phyloP scores from a whole-genome alignment of 2,329 filamentous ascomycete species.

The Trichophyton benhamiae region DNA sequence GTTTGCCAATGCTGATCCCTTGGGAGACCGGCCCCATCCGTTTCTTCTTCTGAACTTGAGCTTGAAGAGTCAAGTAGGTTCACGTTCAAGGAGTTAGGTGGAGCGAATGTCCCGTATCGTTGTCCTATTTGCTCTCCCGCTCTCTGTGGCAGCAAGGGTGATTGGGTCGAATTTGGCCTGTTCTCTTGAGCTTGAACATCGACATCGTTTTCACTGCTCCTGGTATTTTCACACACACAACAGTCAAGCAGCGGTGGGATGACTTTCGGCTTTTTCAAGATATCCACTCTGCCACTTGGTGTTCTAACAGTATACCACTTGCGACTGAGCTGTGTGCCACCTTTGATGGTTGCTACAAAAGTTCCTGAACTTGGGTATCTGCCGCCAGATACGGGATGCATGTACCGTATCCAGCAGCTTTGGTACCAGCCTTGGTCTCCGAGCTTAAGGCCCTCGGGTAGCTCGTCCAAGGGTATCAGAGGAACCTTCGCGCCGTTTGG shows the following conservation, averaged over 20 bases:
- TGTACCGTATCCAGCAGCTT: conserved; percentile 11
- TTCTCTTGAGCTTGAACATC: too few species aligned
- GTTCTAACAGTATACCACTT: neutral
- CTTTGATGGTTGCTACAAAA: conserved; percentile 1
- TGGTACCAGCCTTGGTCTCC: conserved; percentile 18
- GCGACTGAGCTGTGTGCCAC: neutral
- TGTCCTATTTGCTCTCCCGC: neutral
- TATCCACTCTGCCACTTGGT: neutral
- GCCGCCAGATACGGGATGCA: conserved; percentile 15
- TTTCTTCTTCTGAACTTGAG: neutral
- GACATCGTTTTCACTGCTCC: neutral
- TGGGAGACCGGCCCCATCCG: neutral
- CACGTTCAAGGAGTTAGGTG: neutral
- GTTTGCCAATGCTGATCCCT: neutral
- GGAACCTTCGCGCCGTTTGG: conserved; percentile 26
- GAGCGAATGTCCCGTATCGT: neutral
- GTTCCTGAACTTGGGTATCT: neutral
- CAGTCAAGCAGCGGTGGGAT: neutral
- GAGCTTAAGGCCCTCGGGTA: conserved; percentile 28
- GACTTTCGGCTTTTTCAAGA: neutral
- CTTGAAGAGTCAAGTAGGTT: neutral
- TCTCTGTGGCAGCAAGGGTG: neutral
- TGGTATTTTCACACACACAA: neutral
- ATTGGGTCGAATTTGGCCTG: neutral
- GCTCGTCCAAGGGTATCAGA: conserved; percentile 33